Base-by-base conservation (phyloP, 495 filamentous ascomycete genomes). In the Podospora bellae-mahoneyi region DNA sequence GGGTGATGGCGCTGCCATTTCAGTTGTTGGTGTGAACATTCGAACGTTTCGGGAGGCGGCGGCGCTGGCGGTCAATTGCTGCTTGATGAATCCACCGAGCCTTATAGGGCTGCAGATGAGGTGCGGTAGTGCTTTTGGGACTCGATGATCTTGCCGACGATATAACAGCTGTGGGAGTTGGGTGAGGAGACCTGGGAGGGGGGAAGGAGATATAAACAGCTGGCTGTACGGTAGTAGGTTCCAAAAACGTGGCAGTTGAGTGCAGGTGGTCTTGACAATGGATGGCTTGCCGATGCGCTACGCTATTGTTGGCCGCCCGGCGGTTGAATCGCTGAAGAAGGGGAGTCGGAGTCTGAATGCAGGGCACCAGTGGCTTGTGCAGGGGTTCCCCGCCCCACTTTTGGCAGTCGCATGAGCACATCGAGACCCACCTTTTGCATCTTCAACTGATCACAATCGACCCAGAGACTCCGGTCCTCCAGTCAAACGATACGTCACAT, bases 1-100 rank as follows among this genome's bases (percentile, higher is more conserved):
- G 4, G 68, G 70, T 5, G 73, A 71, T 18, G 68, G 66, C n/a
- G 73, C 28, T 16, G 30, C 65, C 75, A 78, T 48, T 48, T 75
- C 60, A 64, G 30, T 10, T 32, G 15, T 73, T 75, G 16, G 72
- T 70, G 23, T 75, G 74, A 64, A 18, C 27, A 26, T 18, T 27
- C 26, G 20, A 27, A 61, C 59, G 59, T 61, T 32, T 61, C 23
- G 19, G 20, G 13, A 9, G 56, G 56, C 9, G 56, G 56, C 39
- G 39, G 39, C 39, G 39, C 39, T 48, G 55, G 16, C 55, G 55
- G 55, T 58, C 55, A 58, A 58, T 58, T 58, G 55, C 55, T 20
- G 15, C 23, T 58, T 58, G 55, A 15, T 58, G 55, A 26, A 58
- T 58, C 55, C 55, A 48, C 39, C 39, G 39, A 48, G 55, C 55